Base-by-base conservation (phyloP, 1,284 basidiomycete genomes). In the Porodaedalea pini region DNA sequence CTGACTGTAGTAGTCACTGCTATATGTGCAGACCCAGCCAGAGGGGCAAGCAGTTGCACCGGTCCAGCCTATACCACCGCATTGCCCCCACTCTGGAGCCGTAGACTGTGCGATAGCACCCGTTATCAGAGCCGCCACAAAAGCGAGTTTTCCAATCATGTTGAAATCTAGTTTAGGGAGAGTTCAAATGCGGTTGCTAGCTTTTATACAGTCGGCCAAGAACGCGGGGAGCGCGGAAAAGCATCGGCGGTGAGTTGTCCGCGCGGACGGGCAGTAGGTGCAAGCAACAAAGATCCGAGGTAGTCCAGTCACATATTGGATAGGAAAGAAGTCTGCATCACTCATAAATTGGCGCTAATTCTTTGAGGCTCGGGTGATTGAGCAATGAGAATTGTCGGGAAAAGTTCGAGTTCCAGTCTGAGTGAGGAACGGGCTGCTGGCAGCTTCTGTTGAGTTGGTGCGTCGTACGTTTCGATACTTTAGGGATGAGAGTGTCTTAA, bases 41-140 rank as follows among this genome's bases (percentile, higher is more conserved):
- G 69, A 66, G 4, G 75, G 71, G 61, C 79, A 82, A 1, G 69
- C 62, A 0, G 79, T 81, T 2, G 79, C 65, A 11, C 80, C 80
- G 6, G 74, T 72, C 78, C 78, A 83, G 4, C 78, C 76, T 47
- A 64, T 70, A 17, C 77, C 77, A 54, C 75, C 77, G 58, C 75
- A 79, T 73, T 78, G 69, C 19, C 68, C 69, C 51, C 64, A 70
- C 54, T 68, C 59, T 2, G 66, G 61, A 3, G 69, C 66, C 7
- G 69, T 64, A 10, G 63, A 43, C 58, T 70, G 69, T 3, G 67
- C 67, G 19, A 60, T 25, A 27, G 56, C 65, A 3, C 60, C 61
- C 23, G 62, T 54, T 34, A 62, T 39, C 15, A 66, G 52, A 31
- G 64, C 56, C 21, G 61, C 54, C 41, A 63, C 50, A 48, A 60